Evolutionary conservation across 2,329 filamentous ascomycete genomes (phyloP).

Genomic region (Cladophialophora carrionii): DNA sequence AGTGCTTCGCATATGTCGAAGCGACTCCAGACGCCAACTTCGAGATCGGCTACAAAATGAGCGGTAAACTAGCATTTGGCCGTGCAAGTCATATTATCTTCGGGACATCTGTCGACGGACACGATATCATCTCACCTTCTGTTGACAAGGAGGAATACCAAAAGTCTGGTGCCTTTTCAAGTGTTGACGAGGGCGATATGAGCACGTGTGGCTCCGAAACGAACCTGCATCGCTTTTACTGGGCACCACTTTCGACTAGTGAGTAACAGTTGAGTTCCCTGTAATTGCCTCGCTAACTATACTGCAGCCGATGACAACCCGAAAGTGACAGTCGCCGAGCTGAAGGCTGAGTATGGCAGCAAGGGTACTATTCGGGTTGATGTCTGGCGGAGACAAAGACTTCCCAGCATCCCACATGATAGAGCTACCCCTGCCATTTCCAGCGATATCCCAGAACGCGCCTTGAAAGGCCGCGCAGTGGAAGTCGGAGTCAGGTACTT

Average conservation of each 20-base stretch:
- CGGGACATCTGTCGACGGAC: neutral
- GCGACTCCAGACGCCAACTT: neutral
- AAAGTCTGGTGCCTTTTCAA: neutral
- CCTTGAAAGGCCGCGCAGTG: slow-evolving; percentile 21
- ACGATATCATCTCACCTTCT: neutral
- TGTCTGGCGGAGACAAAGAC: neutral
- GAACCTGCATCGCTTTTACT: neutral
- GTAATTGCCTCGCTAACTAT: neutral
- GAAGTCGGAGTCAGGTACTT: slow-evolving; percentile 8
- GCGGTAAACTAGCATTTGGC: neutral
- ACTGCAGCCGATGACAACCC: slow-evolving; percentile 5
- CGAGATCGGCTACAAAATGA: neutral
- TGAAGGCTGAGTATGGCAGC: slow-evolving; percentile 6
- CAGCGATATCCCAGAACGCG: slow-evolving; percentile 19
- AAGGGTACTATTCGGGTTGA: slow-evolving; percentile 13
- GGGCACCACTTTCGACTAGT: slow-evolving; percentile 4
- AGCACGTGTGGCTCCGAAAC: neutral
- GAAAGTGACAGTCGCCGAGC: neutral
- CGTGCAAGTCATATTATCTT: neutral
- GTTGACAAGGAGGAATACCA: neutral
- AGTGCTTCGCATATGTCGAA: neutral
- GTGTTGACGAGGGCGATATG: neutral
- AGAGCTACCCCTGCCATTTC: neutral
- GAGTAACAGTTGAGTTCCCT: neutral
- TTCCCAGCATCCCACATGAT: neutral